Base-by-base conservation (phyloP, 2,329 filamentous ascomycete genomes). In the Claviceps sp. region DNA sequence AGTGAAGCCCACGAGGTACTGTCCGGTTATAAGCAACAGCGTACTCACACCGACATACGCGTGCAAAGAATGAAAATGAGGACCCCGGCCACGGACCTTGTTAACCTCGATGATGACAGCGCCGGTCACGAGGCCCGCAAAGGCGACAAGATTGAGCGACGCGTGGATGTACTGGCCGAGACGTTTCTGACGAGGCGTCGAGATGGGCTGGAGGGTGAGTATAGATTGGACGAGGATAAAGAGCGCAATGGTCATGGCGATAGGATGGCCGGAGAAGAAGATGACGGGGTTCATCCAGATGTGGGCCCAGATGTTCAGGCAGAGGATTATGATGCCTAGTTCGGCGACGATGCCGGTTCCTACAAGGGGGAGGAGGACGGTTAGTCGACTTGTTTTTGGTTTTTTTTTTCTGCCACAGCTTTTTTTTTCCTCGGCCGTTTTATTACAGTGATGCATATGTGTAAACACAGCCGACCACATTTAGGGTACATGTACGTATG, bases 181-280 rank as follows among this genome's bases (percentile, higher is more conserved):
- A 39, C 68, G 66, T 69, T 96, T 96, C 69, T 95, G 86, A 16
- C 74, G 67, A 2, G 82, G 72, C 0, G 86, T 86, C 60, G 86
- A 79, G 0, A 91, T 54, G 1, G 91, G 93, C 66, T 98, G 93
- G 38, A 97, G 78, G 58, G 93, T 72, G 50, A 97, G 80, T 57
- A 90, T 80, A 51, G 84, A 85, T 73, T 96, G 85, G 17, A 86
- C 77, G 60, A 93, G 74, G 53, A 88, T 74, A 55, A 95, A 74
- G 53, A 95, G 67, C 47, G 82, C 89, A 52, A 85, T 57, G 11
- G 72, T 75, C 68, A 78, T 74, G 53, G 83, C 72, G 63, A 96
- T 82, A 7, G 91, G 91, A 67, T 97, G 91, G 8, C 84, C 81
- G 17, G 88, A 89, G 76, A 97, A 95, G 60, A 95, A 80, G 40